phyloP scores from a whole-genome alignment of 75 land plant genomes.

The Chamaecyparis obtusa region DNA sequence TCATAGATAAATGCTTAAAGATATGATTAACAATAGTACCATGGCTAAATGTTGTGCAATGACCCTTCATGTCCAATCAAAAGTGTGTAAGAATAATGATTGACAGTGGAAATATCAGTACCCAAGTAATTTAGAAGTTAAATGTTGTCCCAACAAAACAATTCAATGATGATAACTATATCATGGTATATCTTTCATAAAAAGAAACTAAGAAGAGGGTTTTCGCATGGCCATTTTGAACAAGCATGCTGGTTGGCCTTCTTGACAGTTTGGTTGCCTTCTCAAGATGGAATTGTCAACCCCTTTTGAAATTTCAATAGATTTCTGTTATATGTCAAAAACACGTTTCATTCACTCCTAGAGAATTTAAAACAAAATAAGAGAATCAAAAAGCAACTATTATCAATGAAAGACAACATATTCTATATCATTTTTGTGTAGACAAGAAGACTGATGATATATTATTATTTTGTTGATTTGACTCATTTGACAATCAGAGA shows the following conservation, averaged over 20 bases:
- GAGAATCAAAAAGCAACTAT: neutral
- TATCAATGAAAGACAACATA: neutral
- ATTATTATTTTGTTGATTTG: neutral
- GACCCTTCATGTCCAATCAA: neutral
- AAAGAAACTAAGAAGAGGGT: neutral
- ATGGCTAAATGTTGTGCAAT: neutral
- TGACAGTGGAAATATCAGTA: neutral
- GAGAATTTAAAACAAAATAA: neutral
- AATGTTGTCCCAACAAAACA: neutral
- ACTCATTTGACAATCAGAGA: neutral
- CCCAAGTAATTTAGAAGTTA: neutral
- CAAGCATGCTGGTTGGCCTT: neutral
- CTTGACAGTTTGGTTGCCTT: neutral
- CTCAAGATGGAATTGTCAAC: neutral
- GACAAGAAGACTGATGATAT: neutral
- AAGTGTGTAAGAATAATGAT: neutral
- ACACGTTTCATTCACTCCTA: neutral
- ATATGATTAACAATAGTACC: neutral
- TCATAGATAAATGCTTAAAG: neutral
- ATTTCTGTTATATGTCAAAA: neutral
- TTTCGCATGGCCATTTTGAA: neutral
- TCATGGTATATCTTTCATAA: neutral
- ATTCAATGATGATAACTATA: neutral
- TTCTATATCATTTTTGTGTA: neutral
- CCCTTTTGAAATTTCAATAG: neutral